Evolutionary conservation across 148 eudicot genomes (phyloP), one percentile per base, ranked within the genome.

Genomic region (Amaranthus palmeri): DNA sequence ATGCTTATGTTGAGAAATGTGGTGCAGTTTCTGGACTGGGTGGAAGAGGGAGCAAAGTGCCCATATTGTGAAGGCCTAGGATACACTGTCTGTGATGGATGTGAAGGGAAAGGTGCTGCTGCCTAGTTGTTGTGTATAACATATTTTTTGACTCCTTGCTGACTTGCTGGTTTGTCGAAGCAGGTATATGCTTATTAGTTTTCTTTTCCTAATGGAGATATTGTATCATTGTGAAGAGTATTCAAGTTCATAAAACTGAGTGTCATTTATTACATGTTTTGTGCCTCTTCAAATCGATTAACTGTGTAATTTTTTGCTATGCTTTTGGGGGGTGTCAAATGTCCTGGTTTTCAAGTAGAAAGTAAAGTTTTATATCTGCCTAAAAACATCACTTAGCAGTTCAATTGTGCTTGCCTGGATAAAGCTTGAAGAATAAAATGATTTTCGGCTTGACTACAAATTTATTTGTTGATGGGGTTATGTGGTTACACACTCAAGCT

Each of bases 11-110:
- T 71, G 51, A 46, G 54, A 54, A 4, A 52, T 71, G 41, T 63
- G 68, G 57, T 25, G 87, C 96, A 95, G 98, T 95, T 95, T 81
- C 3, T 89, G 85, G 98, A 95, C 69, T 95, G 98, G 98, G 85
- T 85, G 64, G 97, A 83, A 58, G 98, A 86, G 67, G 93, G 82
- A 81, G 60, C 85, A 9, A 89, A 88, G 59, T 95, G 98, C 62
- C 93, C 97, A 8, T 95, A 95, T 65, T 95, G 98, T 77, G 90
- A 85, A 75, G 98, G 98, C 70, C 80, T 70, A 48, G 98, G 98
- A 56, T 84, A 72, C 76, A 82, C 68, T 57, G 71, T 56, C 7
- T 95, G 98, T 51, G 98, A 93, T 70, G 73, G 83, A 6, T 93
- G 98, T 76, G 71, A 74, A 42, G 97, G 91, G 50, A 83, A 72